Conservation (phyloP, 139 green algal genomes). For the Pleodorina starrii region DNA sequence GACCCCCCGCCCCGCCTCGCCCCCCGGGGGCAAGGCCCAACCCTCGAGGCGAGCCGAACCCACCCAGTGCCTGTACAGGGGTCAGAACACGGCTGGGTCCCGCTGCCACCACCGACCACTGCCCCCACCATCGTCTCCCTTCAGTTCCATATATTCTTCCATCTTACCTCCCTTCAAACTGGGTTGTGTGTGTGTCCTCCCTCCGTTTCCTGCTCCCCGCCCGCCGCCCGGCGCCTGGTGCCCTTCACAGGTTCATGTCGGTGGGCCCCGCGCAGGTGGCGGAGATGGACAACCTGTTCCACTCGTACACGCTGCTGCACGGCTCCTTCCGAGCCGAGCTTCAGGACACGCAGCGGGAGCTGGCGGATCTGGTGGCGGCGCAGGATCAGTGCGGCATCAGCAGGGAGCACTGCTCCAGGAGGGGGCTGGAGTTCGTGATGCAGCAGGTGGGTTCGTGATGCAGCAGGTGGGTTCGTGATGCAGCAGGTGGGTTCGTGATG, state of each 20-base stretch:
- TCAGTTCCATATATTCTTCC: no score
- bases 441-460: constrained; percentile 1
- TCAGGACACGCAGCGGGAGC: constrained; percentile 44
- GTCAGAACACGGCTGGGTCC: no score
- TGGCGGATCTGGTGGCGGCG: background rate
- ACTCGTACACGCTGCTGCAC: constrained; percentile 41
- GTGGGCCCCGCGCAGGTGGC: background rate
- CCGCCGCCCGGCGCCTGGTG: no score
- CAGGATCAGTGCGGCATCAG: background rate
- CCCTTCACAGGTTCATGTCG: constrained; percentile 29
- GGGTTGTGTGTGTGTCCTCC: no score
- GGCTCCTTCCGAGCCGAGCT: constrained; percentile 25
- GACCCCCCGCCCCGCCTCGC: no score
- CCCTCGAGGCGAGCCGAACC: no score
- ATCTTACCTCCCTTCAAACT: no score
- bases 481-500: background rate
- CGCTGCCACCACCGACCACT: no score
- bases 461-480: background rate
- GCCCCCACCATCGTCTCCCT: no score
- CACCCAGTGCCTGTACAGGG: no score
- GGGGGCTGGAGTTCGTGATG: background rate
- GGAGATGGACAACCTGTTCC: constrained; percentile 43
- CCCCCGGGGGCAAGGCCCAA: no score
- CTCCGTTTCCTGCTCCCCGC: background rate
- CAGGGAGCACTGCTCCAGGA: background rate